Percentiles rank a stretch among this genome's conserved stretches.
Conservation (phyloP, 768 basidiomycete species). For the Pleurotus tuber-regium region DNA sequence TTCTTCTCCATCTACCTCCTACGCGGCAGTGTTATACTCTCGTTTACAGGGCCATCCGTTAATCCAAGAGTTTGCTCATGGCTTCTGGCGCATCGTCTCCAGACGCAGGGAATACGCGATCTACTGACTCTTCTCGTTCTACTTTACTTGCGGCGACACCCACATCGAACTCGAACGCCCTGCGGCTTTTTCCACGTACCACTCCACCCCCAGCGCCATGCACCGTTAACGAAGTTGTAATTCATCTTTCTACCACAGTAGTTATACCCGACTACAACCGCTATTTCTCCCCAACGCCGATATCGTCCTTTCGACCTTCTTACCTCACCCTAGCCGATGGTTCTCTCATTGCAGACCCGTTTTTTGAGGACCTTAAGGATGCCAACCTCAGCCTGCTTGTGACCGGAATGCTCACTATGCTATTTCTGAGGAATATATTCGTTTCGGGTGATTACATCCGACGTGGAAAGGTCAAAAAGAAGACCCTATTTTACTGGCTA, state of each 20-base stretch:
- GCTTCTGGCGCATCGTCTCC: background rate
- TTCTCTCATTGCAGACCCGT: conserved; percentile 52
- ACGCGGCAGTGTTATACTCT: conserved; percentile 7
- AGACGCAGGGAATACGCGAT: background rate
- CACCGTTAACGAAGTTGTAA: conserved; percentile 41
- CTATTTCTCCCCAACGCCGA: conserved; percentile 39
- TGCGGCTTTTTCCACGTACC: conserved; percentile 27
- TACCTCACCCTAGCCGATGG: conserved; percentile 51
- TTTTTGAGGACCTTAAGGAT: conserved; percentile 37
- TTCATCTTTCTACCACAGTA: conserved; percentile 48
- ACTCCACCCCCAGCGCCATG: conserved; percentile 33
- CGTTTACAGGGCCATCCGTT: conserved; percentile 3
- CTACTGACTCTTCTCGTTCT: conserved; percentile 9
- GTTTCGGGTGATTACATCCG: conserved; percentile 51
- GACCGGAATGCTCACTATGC: conserved; percentile 43
- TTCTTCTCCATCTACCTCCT: conserved; percentile 11
- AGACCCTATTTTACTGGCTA: conserved; percentile 55
- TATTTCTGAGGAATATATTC: conserved; percentile 53
- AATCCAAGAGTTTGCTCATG: background rate
- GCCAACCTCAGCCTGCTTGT: conserved; percentile 45
- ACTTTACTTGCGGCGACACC: conserved; percentile 17
- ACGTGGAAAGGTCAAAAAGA: conserved; percentile 54
- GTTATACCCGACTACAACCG: conserved; percentile 45
- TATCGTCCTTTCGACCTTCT: conserved; percentile 43
- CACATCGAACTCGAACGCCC: conserved; percentile 17